Evolutionary conservation across 805 yeast species (phyloP).

Genomic region (Hanseniaspora lachancei): DNA sequence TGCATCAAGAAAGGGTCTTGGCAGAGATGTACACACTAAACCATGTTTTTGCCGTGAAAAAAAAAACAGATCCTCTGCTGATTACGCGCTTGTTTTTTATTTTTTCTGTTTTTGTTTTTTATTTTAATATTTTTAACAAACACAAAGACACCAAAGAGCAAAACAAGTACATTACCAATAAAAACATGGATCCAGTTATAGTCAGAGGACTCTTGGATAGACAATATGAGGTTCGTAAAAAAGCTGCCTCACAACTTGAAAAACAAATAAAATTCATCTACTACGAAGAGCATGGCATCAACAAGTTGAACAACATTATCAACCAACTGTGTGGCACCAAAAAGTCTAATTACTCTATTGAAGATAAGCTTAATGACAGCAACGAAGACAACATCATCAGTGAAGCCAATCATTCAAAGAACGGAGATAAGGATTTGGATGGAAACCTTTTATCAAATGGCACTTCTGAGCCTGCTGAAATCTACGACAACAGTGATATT

Average conservation of each 20-base stretch:
- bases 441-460: not conserved
- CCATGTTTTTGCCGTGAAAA: too few species aligned
- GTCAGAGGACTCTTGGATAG: constrained; percentile 60
- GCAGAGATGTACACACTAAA: too few species aligned
- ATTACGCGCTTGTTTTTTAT: too few species aligned
- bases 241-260: constrained; percentile 69
- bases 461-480: not conserved
- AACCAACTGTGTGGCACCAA: constrained; percentile 12
- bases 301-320: constrained; percentile 34
- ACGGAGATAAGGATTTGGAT: constrained; percentile 12
- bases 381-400: not conserved
- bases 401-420: not conserved
- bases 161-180: not conserved
- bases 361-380: not conserved
- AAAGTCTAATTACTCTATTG: not conserved
- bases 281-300: constrained; percentile 45
- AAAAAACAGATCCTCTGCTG: too few species aligned
- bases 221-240: constrained; percentile 62
- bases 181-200: constrained; percentile 43
- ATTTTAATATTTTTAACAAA: too few species aligned
- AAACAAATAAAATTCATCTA: constrained; percentile 54
- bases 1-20: too few species aligned
- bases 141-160: not conserved
- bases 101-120: too few species aligned
- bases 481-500: not conserved